Evolutionary conservation across 306 rosid genomes (phyloP).

Genomic region (Mucuna pruriens): DNA sequence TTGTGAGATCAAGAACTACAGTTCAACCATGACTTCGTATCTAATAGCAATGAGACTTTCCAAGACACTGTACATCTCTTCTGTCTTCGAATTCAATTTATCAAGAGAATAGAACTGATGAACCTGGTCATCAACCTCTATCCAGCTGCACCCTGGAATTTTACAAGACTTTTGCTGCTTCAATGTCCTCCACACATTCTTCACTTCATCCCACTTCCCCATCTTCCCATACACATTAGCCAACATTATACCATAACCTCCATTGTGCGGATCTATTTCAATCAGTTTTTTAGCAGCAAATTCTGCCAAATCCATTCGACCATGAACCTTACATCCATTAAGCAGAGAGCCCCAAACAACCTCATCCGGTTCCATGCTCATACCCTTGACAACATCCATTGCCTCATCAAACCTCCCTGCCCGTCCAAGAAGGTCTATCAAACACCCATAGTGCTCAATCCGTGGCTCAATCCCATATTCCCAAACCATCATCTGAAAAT

Average conservation of each 20-base stretch:
- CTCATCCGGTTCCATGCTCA: conserved; percentile 81
- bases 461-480: conserved; percentile 59
- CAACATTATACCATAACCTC: conserved; percentile 68
- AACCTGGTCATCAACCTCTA: conserved; percentile 70
- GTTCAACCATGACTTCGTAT: conserved; percentile 39
- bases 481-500: conserved; percentile 61
- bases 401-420: conserved; percentile 83
- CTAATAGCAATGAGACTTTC: conserved; percentile 52
- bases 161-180: conserved; percentile 61
- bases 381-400: conserved; percentile 59
- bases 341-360: conserved; percentile 90
- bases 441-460: conserved; percentile 78
- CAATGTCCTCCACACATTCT: conserved; percentile 59
- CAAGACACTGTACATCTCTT: conserved; percentile 57
- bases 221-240: conserved; percentile 67
- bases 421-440: conserved; percentile 83
- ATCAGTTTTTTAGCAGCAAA: conserved; percentile 61
- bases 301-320: conserved; percentile 74
- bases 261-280: conserved; percentile 72
- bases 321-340: conserved; percentile 74
- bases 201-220: conserved; percentile 81
- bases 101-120: conserved; percentile 72
- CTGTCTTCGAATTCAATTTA: conserved; percentile 57
- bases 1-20: not conserved
- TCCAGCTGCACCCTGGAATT: conserved; percentile 87